Percentiles rank a stretch among this genome's conserved stretches.
These are phyloP conservation scores for Chytriomyces sp. DNA, from an alignment of 192 early-diverging fungal genomes.

Conservation along the genomic window DNA sequence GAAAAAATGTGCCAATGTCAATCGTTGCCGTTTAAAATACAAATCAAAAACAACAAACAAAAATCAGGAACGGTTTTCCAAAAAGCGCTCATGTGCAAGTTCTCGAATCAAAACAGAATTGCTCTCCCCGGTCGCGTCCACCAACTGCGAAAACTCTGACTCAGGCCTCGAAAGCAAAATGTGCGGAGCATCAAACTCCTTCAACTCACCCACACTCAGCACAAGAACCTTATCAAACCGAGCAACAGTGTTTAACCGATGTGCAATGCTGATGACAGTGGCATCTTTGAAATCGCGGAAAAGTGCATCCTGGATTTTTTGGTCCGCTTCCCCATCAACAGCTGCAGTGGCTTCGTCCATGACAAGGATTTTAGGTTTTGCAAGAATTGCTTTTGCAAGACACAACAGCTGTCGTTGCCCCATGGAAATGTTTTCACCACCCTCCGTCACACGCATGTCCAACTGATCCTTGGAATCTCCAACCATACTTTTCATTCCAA, in stretches of 20 bases:
- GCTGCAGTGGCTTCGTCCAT: constrained; percentile 75
- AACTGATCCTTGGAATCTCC: constrained; percentile 55
- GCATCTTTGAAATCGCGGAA: constrained; percentile 61
- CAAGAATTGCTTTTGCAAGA: constrained; percentile 64
- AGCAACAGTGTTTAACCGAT: constrained; percentile 48
- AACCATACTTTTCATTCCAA: constrained; percentile 45
- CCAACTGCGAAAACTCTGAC: constrained; percentile 43
- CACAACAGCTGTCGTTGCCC: constrained; percentile 71
- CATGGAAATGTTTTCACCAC: constrained; percentile 68
- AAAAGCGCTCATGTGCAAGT: constrained; percentile 21
- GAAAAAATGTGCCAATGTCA: too few relatives aligned
- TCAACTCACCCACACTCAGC: constrained; percentile 49
- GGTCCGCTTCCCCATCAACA: constrained; percentile 73
- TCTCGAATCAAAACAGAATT: constrained; percentile 22
- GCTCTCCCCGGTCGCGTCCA: constrained; percentile 41
- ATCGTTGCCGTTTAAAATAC: not conserved
- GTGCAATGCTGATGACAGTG: constrained; percentile 55
- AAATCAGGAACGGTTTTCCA: not conserved
- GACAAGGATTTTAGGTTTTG: constrained; percentile 55
- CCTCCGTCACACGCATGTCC: constrained; percentile 66
- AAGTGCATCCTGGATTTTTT: constrained; percentile 67
- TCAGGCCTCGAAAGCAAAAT: constrained; percentile 51
- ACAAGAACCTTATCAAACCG: constrained; percentile 59
- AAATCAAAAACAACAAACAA: not conserved
- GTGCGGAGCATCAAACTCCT: constrained; percentile 60